A percentile compares a stretch with the other conserved stretches of the same genome.
Evolutionary conservation across 805 yeast genomes (phyloP).

Genomic region (Metschnikowia corniflorae): DNA sequence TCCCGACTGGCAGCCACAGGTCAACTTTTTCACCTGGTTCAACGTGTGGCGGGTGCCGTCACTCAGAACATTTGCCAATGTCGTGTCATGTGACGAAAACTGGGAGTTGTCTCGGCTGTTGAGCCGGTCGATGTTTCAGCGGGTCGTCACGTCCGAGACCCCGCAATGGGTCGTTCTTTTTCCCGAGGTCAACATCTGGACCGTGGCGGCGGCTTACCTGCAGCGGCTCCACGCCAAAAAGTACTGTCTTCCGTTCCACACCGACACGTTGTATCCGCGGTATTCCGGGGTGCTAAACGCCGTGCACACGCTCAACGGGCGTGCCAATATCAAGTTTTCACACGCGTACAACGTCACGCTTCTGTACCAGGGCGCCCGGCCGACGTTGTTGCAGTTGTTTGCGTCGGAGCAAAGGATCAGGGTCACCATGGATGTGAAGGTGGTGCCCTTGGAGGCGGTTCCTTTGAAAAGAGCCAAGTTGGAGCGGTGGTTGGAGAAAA

Average conservation of each 20-base stretch:
- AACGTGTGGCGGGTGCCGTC: constrained; percentile 60
- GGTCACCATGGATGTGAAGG: constrained; percentile 47
- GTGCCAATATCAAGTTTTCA: constrained; percentile 33
- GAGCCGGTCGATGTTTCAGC: constrained; percentile 33
- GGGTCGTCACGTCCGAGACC: constrained; percentile 32
- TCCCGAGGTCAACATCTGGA: constrained; percentile 80
- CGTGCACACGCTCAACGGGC: constrained; percentile 38
- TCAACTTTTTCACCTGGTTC: constrained; percentile 73
- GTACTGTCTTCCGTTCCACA: constrained; percentile 57
- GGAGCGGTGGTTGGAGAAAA: constrained; percentile 72
- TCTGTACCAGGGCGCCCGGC: constrained; percentile 33
- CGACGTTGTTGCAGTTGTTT: constrained; percentile 31
- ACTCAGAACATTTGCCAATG: constrained; percentile 41
- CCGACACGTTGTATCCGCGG: constrained; percentile 73
- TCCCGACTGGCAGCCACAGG: constrained; percentile 32
- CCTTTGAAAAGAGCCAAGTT: constrained; percentile 52
- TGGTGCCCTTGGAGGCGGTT: constrained; percentile 44
- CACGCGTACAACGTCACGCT: constrained; percentile 57
- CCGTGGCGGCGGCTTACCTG: constrained; percentile 41
- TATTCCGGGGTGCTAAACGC: constrained; percentile 55
- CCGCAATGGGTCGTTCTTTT: constrained; percentile 67
- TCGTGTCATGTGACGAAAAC: constrained; percentile 64
- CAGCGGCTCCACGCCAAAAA: constrained; percentile 56
- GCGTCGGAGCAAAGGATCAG: constrained; percentile 27
- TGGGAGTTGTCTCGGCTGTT: constrained; percentile 50